Evolutionary conservation across 805 yeast species (phyloP).

Genomic region (Jamesozyma lodderae): DNA sequence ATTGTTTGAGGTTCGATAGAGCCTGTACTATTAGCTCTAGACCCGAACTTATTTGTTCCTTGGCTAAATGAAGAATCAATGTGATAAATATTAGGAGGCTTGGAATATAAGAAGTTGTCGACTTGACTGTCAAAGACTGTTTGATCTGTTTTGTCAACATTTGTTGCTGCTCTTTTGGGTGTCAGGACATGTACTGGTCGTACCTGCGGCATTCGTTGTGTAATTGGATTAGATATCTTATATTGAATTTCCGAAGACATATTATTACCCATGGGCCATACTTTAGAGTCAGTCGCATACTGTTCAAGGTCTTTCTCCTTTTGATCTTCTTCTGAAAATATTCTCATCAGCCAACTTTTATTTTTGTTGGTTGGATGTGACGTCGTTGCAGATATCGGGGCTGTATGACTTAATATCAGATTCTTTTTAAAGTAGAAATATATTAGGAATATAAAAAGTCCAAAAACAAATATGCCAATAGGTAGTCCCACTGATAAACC

Average conservation of each 20-base stretch:
- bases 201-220: too few species aligned
- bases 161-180: conserved; percentile 11
- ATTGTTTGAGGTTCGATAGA: neutral
- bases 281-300: conserved; percentile 4
- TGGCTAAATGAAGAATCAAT: too few species aligned
- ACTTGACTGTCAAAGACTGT: conserved; percentile 2
- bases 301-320: conserved; percentile 1
- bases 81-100: conserved; percentile 23
- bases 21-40: too few species aligned
- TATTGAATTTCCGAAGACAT: conserved; percentile 18
- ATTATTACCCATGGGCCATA: conserved; percentile 9
- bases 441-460: conserved; percentile 13
- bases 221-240: conserved; percentile 11
- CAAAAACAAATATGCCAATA: conserved; percentile 22
- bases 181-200: conserved; percentile 18
- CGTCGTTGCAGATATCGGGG: conserved; percentile 6
- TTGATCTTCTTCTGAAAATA: neutral
- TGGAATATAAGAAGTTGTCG: conserved; percentile 16
- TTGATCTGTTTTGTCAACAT: conserved; percentile 2
- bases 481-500: conserved; percentile 29
- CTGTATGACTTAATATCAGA: neutral
- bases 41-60: neutral
- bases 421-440: conserved; percentile 12
- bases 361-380: neutral
- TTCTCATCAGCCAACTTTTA: conserved; percentile 5